Evolutionary conservation across 2,329 filamentous ascomycete species (phyloP).

Genomic region (Sporothrix globosa): DNA sequence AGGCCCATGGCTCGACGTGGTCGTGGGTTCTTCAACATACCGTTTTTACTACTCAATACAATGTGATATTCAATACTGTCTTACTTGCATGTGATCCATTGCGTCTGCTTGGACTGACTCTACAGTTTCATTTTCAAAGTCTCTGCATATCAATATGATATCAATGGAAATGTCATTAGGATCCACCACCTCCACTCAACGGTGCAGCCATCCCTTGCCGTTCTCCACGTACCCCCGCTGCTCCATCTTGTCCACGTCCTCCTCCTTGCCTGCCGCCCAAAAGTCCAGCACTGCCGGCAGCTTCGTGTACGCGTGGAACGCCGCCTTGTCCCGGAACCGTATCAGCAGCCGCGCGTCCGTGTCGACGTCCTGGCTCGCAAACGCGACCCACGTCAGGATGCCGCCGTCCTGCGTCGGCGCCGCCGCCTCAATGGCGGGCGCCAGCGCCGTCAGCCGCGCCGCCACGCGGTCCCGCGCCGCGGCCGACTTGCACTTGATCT

Average conservation of each 20-base stretch:
- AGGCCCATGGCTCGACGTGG: constrained; percentile 12
- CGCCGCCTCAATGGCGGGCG: constrained; percentile 30
- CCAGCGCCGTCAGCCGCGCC: constrained; percentile 33
- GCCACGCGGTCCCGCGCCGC: constrained; percentile 33
- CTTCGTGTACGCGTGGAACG: constrained; percentile 39
- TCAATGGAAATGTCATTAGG: too few relatives aligned
- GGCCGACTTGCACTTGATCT: constrained; percentile 37
- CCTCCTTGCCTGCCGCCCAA: constrained; percentile 40
- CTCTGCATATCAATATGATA: too few relatives aligned
- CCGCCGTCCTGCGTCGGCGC: constrained; percentile 28
- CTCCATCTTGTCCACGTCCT: constrained; percentile 40
- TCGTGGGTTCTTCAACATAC: neutral
- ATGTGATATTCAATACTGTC: neutral
- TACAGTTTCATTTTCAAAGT: too few relatives aligned
- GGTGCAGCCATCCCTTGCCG: constrained; percentile 43
- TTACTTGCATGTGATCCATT: too few relatives aligned
- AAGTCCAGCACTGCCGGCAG: constrained; percentile 39
- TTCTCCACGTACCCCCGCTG: constrained; percentile 42
- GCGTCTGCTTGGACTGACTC: too few relatives aligned
- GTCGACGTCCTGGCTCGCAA: constrained; percentile 41
- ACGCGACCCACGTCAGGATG: constrained; percentile 41
- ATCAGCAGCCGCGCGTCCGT: constrained; percentile 40
- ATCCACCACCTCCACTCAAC: constrained; percentile 21
- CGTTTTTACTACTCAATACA: neutral
- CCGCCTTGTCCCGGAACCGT: constrained; percentile 39